Evolutionary conservation across 2,329 filamentous ascomycete species (phyloP).

Genomic region (Colletotrichum acutatum): DNA sequence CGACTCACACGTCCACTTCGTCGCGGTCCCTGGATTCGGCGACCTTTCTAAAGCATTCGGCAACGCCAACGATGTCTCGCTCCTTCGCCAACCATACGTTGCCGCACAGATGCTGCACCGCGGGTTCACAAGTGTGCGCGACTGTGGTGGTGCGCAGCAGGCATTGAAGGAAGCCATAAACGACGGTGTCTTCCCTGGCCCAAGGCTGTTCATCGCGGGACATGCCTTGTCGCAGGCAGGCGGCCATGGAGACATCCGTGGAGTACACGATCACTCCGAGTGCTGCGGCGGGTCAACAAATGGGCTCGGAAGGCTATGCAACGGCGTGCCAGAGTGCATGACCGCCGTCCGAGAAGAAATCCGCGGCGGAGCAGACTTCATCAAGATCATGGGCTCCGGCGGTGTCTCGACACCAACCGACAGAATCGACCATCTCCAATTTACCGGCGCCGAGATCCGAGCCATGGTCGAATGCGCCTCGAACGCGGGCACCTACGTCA

Average conservation of each 20-base stretch:
- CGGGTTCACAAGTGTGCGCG: constrained; percentile 69
- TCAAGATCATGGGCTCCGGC: constrained; percentile 71
- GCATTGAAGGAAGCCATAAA: constrained; percentile 66
- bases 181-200: constrained; percentile 65
- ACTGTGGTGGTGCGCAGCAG: constrained; percentile 66
- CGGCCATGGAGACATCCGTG: constrained; percentile 65
- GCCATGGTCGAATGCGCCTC: constrained; percentile 63
- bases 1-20: constrained; percentile 43
- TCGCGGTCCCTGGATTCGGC: constrained; percentile 43
- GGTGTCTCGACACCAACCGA: constrained; percentile 68
- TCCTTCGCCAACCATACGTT: constrained; percentile 61
- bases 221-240: constrained; percentile 67
- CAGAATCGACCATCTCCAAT: constrained; percentile 63
- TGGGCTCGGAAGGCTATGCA: constrained; percentile 57
- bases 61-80: constrained; percentile 49
- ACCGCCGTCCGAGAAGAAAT: constrained; percentile 64
- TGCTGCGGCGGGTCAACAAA: constrained; percentile 58
- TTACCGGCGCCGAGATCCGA: constrained; percentile 64
- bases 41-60: constrained; percentile 41
- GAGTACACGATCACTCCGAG: constrained; percentile 53
- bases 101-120: constrained; percentile 62
- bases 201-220: constrained; percentile 65
- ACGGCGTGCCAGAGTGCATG: constrained; percentile 66
- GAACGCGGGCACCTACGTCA: constrained; percentile 63
- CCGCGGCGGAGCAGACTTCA: constrained; percentile 66